phyloP scores from a whole-genome alignment of 1,284 basidiomycete species.

The Amylostereum areolatum region DNA sequence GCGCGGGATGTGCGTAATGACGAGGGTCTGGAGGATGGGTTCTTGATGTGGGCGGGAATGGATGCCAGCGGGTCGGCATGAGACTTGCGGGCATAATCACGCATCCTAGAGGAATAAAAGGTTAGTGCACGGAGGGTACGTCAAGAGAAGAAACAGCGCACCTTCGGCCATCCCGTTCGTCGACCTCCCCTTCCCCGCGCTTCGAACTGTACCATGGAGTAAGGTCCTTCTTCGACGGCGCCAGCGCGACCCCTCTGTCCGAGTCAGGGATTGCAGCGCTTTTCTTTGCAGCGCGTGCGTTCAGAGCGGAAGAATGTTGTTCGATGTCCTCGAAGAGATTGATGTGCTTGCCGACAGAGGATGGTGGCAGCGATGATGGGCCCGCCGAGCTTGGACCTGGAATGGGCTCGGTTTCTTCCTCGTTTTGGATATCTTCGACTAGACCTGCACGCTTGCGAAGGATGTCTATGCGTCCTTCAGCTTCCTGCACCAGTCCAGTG shows the following conservation, averaged over 20 bases:
- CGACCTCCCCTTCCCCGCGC: slow-evolving; percentile 20
- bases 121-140: no score
- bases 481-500: no score
- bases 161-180: slow-evolving; percentile 21
- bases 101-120: slow-evolving; percentile 44
- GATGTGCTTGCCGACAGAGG: slow-evolving; percentile 57
- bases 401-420: slow-evolving; percentile 21
- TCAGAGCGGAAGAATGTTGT: slow-evolving; percentile 14
- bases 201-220: slow-evolving; percentile 61
- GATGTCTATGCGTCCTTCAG: slow-evolving; percentile 69
- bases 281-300: slow-evolving; percentile 29
- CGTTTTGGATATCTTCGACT: slow-evolving; percentile 5
- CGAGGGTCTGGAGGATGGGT: slow-evolving; percentile 28
- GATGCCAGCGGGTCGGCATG: slow-evolving; percentile 66
- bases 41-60: slow-evolving; percentile 55
- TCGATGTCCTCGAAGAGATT: slow-evolving; percentile 77
- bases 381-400: slow-evolving; percentile 34
- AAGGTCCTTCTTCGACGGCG: slow-evolving; percentile 67
- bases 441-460: slow-evolving; percentile 56
- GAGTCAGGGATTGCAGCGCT: slow-evolving; percentile 36
- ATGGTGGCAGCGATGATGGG: background rate
- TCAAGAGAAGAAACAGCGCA: slow-evolving; percentile 11
- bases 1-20: slow-evolving; percentile 10
- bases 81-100: slow-evolving; percentile 58
- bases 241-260: slow-evolving; percentile 67